A percentile compares a stretch with the other conserved stretches of the same genome.
Evolutionary conservation across 768 basidiomycete species (phyloP).

Genomic region (Boletus subcaerulescens): DNA sequence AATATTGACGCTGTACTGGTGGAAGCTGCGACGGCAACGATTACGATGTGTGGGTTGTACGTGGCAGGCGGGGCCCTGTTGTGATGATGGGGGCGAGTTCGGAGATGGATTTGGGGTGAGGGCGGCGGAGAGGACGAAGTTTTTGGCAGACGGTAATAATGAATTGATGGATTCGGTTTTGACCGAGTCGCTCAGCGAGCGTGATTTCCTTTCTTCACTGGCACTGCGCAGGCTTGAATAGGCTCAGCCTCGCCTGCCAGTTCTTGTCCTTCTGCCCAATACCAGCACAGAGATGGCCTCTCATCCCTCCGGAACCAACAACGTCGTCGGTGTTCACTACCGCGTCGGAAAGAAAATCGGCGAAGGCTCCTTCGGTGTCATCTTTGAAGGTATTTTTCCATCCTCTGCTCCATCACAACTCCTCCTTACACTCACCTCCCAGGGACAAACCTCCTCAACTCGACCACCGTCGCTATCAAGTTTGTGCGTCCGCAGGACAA

Average conservation of each 20-base stretch:
- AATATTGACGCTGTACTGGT: too few species aligned
- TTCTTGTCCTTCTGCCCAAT: constrained; percentile 4
- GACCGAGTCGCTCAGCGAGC: constrained; percentile 20
- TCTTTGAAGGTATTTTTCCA: constrained; percentile 66
- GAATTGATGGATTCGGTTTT: constrained; percentile 20
- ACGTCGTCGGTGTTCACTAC: constrained; percentile 95
- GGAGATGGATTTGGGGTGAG: constrained; percentile 9
- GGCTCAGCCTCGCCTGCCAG: constrained; percentile 25
- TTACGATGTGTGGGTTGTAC: too few species aligned
- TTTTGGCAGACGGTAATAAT: too few species aligned
- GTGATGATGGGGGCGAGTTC: not conserved
- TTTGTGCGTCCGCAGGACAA: constrained; percentile 67
- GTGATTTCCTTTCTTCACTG: constrained; percentile 27
- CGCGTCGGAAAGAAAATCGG: constrained; percentile 99
- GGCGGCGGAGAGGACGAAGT: constrained; percentile 10
- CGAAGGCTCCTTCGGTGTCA: constrained; percentile 97
- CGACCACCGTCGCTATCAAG: constrained; percentile 99
- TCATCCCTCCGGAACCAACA: constrained; percentile 59
- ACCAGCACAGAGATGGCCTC: constrained; percentile 43
- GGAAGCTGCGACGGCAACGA: too few species aligned
- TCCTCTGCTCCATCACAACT: not conserved
- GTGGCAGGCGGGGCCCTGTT: constrained; percentile 17
- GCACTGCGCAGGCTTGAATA: constrained; percentile 24
- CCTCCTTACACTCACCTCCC: constrained; percentile 3
- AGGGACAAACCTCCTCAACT: constrained; percentile 98